A percentile compares a stretch with the other conserved stretches of the same genome.
These are phyloP conservation scores for Fusarium penzigii DNA, from an alignment of 2,329 filamentous ascomycete genomes.

Conservation along the genomic window DNA sequence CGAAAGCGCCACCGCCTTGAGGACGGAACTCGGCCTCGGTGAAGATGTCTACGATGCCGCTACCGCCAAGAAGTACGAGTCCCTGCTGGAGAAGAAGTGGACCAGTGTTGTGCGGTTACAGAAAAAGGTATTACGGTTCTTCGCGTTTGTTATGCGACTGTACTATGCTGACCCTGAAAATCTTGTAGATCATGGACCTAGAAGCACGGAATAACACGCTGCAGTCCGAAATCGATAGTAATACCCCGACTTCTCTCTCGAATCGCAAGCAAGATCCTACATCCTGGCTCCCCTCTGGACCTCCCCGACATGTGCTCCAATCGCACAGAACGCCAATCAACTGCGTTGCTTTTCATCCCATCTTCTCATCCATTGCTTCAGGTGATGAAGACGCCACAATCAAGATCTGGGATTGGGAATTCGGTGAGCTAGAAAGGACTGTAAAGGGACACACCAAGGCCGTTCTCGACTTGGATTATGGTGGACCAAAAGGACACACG, in stretches of 20 bases:
- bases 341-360: constrained; percentile 87
- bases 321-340: constrained; percentile 84
- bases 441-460: constrained; percentile 89
- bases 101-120: constrained; percentile 92
- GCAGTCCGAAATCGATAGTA: constrained; percentile 81
- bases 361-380: constrained; percentile 86
- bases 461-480: constrained; percentile 86
- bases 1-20: constrained; percentile 68
- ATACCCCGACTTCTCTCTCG: constrained; percentile 74
- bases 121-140: constrained; percentile 71
- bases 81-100: constrained; percentile 96
- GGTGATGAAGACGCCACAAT: constrained; percentile 91
- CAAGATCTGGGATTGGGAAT: constrained; percentile 96
- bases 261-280: constrained; percentile 67
- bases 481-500: constrained; percentile 76
- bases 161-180: constrained; percentile 5
- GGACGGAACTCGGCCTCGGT: constrained; percentile 74
- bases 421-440: constrained; percentile 85
- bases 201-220: constrained; percentile 73
- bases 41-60: constrained; percentile 72
- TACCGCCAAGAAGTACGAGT: constrained; percentile 92
- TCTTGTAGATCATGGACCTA: constrained; percentile 81
- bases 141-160: constrained; percentile 1
- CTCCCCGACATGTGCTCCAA: constrained; percentile 78
- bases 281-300: constrained; percentile 82